Conservation (phyloP, 1,139 yeast genomes). For the Pichia sp. region DNA sequence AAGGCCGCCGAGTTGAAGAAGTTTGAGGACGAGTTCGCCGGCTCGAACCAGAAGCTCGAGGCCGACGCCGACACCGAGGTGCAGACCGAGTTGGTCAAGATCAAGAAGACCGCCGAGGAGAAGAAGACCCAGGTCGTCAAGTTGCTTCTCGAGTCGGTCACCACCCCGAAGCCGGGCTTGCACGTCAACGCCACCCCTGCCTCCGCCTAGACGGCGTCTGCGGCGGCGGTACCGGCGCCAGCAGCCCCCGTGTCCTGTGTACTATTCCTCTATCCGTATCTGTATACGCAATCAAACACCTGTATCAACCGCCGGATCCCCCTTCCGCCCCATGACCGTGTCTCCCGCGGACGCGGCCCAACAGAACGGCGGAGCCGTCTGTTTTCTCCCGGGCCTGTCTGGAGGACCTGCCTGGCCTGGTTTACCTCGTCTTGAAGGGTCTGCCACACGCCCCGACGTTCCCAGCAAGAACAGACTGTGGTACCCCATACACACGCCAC, state of each 20-base stretch:
- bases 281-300: background rate
- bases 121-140: constrained; percentile 69
- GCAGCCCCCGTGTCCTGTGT: background rate
- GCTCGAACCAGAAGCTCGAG: constrained; percentile 49
- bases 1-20: constrained; percentile 79
- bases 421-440: too few species aligned
- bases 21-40: constrained; percentile 60
- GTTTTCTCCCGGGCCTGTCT: too few species aligned
- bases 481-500: background rate
- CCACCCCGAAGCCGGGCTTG: constrained; percentile 72
- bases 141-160: constrained; percentile 74
- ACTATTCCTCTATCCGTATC: background rate
- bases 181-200: constrained; percentile 61
- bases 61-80: constrained; percentile 48
- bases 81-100: constrained; percentile 35
- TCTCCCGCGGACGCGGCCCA: too few species aligned
- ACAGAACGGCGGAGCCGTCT: too few species aligned
- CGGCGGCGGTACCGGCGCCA: too few species aligned
- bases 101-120: constrained; percentile 56
- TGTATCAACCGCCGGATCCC: too few species aligned
- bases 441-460: too few species aligned
- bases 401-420: too few species aligned
- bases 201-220: constrained; percentile 2
- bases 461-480: too few species aligned
- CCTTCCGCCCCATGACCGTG: too few species aligned